Evolutionary conservation across 2,329 filamentous ascomycete genomes (phyloP), one percentile per base, ranked within the genome.

Genomic region (Penicillium polonicum): DNA sequence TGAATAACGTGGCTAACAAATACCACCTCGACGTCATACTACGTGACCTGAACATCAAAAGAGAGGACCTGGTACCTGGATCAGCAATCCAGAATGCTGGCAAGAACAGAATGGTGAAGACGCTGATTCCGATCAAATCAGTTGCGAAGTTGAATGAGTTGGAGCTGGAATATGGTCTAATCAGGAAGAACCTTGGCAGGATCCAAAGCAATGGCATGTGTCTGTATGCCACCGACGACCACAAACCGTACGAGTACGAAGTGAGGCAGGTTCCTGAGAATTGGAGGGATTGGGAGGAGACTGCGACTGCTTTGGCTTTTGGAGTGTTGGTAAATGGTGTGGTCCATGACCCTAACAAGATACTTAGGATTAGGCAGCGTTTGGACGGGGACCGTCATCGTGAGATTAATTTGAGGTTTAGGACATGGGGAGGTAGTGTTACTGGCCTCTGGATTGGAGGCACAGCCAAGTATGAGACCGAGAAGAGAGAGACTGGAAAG

Each of bases 391-490:
- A 35, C 23, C 39, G 29, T 29, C 48, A 45, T n/a, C 52, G 52
- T 9, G 55, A 60, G 43, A 58, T 60, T 35, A 39, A 31, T 17
- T 48, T 59, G 0, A 39, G 25, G 21, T 55, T 63, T 19, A 50
- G 52, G 23, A 17, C 5, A 19, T 19, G 48, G 15, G 27, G 46
- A 13, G 29, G 25, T 29, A 36, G 44, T 15, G 19, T 58, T 21
- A 49, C 25, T 9, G 62, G 62, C 5, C 61, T 52, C 51, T 61
- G 60, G 58, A 54, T 61, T 36, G 45, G 50, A 19, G 56, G 58
- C 1, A 45, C 29, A 38, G 54, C 31, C 29, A 3, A 35, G 27
- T 49, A 42, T 29, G 35, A 55, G 27, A 41, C 15, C 0, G 25
- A 19, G 19, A 7, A 27, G 21, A 2, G 2, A 39, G 36, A 25